phyloP scores from a whole-genome alignment of 2,329 filamentous ascomycete species.

The Septoria petroselini region DNA sequence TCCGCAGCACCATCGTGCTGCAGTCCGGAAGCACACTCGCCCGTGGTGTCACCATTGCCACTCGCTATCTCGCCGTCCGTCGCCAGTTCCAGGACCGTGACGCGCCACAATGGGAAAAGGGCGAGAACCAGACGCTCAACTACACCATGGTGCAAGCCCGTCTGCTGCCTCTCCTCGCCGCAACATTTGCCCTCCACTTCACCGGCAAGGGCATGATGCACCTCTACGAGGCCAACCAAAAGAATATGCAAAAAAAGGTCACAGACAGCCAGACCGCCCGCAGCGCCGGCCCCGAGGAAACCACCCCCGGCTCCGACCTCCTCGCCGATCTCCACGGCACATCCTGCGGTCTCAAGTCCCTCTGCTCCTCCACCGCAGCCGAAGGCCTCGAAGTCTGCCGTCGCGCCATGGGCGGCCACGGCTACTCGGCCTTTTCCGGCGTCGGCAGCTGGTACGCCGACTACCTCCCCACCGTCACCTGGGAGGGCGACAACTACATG shows the following conservation, averaged over 20 bases:
- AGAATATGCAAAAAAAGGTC: slow-evolving; percentile 54
- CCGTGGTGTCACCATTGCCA: slow-evolving; percentile 73
- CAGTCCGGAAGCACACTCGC: slow-evolving; percentile 69
- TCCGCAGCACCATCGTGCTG: slow-evolving; percentile 70
- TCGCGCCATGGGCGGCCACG: slow-evolving; percentile 73
- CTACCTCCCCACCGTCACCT: slow-evolving; percentile 68
- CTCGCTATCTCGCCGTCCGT: slow-evolving; percentile 68
- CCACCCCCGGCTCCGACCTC: slow-evolving; percentile 62
- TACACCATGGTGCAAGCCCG: slow-evolving; percentile 79
- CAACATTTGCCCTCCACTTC: slow-evolving; percentile 75
- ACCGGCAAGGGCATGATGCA: slow-evolving; percentile 74
- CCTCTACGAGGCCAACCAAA: slow-evolving; percentile 69
- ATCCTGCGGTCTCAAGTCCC: slow-evolving; percentile 71
- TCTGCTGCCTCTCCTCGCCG: slow-evolving; percentile 67
- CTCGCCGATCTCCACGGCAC: slow-evolving; percentile 73
- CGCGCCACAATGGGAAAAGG: slow-evolving; percentile 54
- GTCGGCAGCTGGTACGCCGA: slow-evolving; percentile 73
- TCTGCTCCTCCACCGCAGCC: slow-evolving; percentile 67
- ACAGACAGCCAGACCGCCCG: slow-evolving; percentile 49
- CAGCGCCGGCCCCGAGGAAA: slow-evolving; percentile 65
- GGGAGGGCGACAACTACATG: slow-evolving; percentile 83
- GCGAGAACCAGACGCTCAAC: slow-evolving; percentile 73
- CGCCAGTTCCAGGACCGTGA: slow-evolving; percentile 77
- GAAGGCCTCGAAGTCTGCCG: slow-evolving; percentile 74
- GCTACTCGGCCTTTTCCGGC: slow-evolving; percentile 72